A percentile compares a stretch with the other conserved stretches of the same genome.
phyloP scores from a whole-genome alignment of 345 rosid species.

The Mangifera indica region DNA sequence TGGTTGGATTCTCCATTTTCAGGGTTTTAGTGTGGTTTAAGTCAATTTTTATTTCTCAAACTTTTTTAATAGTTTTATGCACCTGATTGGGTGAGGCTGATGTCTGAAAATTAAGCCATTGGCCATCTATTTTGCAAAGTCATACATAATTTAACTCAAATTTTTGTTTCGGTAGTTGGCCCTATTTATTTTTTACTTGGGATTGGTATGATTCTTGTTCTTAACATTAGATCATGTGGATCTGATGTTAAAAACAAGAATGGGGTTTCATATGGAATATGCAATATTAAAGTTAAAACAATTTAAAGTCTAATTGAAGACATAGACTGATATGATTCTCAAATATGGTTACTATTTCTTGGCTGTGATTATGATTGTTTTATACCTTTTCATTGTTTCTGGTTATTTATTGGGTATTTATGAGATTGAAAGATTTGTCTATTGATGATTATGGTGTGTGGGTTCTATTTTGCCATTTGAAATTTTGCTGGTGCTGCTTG shows the following conservation, averaged over 20 bases:
- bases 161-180: neutral
- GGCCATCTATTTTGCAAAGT: neutral
- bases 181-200: constrained; percentile 1
- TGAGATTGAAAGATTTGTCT: neutral
- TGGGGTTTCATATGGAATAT: neutral
- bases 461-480: no score
- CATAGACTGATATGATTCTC: neutral
- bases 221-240: constrained; percentile 23
- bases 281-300: neutral
- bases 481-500: neutral
- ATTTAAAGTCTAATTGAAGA: constrained; percentile 1
- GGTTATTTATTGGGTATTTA: neutral
- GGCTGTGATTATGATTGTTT: constrained; percentile 14
- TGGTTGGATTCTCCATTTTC: constrained; percentile 22
- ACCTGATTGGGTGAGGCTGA: constrained; percentile 10
- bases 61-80: neutral
- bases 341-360: constrained; percentile 9
- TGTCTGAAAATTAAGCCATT: constrained; percentile 7
- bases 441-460: no score
- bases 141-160: neutral
- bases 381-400: neutral
- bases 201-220: neutral
- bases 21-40: constrained; percentile 44
- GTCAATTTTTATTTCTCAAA: neutral
- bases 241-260: constrained; percentile 21